Evolutionary conservation across 1,284 basidiomycete species (phyloP).

Genomic region (Apiotrichum laibachii): DNA sequence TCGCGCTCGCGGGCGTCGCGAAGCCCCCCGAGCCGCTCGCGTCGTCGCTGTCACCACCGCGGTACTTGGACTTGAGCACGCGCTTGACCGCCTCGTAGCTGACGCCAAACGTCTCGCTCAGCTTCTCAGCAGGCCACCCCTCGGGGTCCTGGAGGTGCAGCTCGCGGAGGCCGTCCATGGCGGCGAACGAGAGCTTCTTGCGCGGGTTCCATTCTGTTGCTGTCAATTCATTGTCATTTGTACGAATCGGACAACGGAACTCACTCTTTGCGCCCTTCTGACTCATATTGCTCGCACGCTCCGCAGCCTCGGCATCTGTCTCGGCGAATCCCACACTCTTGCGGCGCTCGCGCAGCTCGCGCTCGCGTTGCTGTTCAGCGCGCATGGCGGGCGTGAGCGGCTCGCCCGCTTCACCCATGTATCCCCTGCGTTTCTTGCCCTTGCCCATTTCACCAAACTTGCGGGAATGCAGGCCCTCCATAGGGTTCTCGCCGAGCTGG

Average conservation of each 20-base stretch:
- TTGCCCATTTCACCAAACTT: too few relatives aligned
- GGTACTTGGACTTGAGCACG: conserved; percentile 56
- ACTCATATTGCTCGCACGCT: not conserved
- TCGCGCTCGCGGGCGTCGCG: too few relatives aligned
- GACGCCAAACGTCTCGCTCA: conserved; percentile 76
- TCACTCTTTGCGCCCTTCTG: not conserved
- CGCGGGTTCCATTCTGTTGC: conserved; percentile 67
- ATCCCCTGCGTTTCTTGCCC: not conserved
- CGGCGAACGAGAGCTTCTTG: conserved; percentile 80
- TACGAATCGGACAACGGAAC: too few relatives aligned
- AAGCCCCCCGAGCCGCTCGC: conserved; percentile 57
- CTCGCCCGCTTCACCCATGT: too few relatives aligned
- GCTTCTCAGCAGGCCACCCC: conserved; percentile 65
- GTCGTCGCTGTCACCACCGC: not conserved
- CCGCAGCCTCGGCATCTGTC: not conserved
- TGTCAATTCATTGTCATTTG: not conserved
- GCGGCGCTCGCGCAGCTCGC: too few relatives aligned
- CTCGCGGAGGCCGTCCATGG: conserved; percentile 78
- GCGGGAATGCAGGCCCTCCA: too few relatives aligned
- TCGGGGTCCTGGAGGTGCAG: conserved; percentile 69
- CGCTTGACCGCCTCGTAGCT: conserved; percentile 81
- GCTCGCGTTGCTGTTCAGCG: too few relatives aligned
- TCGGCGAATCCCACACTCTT: too few relatives aligned
- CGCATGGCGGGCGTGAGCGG: too few relatives aligned
- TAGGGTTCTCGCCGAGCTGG: too few relatives aligned